Conservation (phyloP, 352 stramenopile genomes). For the Aphanomyces invadans region DNA sequence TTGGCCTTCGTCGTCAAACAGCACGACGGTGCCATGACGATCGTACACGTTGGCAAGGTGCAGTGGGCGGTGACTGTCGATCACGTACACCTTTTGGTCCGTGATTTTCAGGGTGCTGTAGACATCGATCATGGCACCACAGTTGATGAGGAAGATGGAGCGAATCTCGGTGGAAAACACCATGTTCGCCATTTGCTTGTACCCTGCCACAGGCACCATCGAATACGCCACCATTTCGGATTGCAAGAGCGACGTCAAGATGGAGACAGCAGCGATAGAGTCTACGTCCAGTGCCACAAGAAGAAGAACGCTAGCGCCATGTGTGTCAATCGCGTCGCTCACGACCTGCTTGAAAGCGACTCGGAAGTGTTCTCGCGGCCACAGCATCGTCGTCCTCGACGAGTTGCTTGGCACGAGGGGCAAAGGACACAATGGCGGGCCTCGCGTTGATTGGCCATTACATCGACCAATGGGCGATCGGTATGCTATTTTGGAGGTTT, state of each 20-base stretch:
- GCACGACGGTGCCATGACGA: slow-evolving; percentile 58
- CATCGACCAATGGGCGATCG: not conserved
- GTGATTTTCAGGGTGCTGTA: slow-evolving; percentile 70
- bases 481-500: too few species aligned
- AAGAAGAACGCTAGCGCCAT: slow-evolving; percentile 82
- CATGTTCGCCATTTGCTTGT: slow-evolving; percentile 70
- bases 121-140: slow-evolving; percentile 90
- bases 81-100: slow-evolving; percentile 84
- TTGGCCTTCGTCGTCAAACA: slow-evolving; percentile 75
- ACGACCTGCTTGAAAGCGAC: slow-evolving; percentile 78
- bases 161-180: slow-evolving; percentile 55
- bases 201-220: slow-evolving; percentile 65
- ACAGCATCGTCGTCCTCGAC: slow-evolving; percentile 51
- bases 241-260: slow-evolving; percentile 82
- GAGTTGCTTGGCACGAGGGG: not conserved
- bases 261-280: slow-evolving; percentile 90
- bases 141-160: slow-evolving; percentile 92
- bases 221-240: slow-evolving; percentile 68
- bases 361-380: slow-evolving; percentile 81
- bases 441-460: not conserved
- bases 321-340: slow-evolving; percentile 57
- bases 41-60: slow-evolving; percentile 96
- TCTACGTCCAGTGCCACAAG: slow-evolving; percentile 93
- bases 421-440: not conserved
- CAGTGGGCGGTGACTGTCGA: slow-evolving; percentile 93